Base-by-base conservation (phyloP, 371 early-diverging fungal species). In the Mucor irregularis region DNA sequence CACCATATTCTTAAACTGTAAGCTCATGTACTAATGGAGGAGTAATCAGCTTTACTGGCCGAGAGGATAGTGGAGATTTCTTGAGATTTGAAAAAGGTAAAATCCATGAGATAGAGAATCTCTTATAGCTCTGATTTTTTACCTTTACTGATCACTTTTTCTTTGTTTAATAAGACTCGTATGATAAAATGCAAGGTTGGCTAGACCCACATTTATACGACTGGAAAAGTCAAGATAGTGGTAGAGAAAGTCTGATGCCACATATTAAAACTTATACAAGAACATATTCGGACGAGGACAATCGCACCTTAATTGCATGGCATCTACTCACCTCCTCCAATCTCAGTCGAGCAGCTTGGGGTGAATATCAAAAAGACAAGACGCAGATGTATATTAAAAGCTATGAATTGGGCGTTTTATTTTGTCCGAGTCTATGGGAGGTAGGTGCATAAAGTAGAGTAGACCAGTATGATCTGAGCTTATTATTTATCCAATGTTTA, bases 301-400 rank as follows among this genome's bases (percentile, higher is more conserved):
- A 33, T 8, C 11, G 16, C 2, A n/a, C 33, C 3, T 22, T 4
- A 3, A 31, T 53, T 24, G 53, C 43, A 6, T 53, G 53, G 53
- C 43, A 53, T 31, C 14, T 53, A 8, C 8, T 53, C n/a, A 42
- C 53, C 3, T 53, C 53, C 0, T 21, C 42, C 19, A 53, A 53
- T 16, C 21, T 53, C 14, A 53, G 53, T 38, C 53, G 53, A 22
- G 53, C 53, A n/a, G 53, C 53, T 31, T 53, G 53, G 53, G 53
- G 53, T 9, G 53, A 53, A 4, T 53, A 53, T 33, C 53, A 53
- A 31, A 43, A 42, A 9, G 31, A 53, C 10, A 42, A 31, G 17
- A 42, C 53, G 0, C 53, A 53, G 25, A 30, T 53, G 42, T 53
- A 53, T 4, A 31, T 53, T 22, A 53, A 53, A 28, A 53, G 53